Percentiles rank a stretch among this genome's conserved stretches.
Evolutionary conservation across 2,329 filamentous ascomycete genomes (phyloP).

Genomic region (Diaporthe sp.): DNA sequence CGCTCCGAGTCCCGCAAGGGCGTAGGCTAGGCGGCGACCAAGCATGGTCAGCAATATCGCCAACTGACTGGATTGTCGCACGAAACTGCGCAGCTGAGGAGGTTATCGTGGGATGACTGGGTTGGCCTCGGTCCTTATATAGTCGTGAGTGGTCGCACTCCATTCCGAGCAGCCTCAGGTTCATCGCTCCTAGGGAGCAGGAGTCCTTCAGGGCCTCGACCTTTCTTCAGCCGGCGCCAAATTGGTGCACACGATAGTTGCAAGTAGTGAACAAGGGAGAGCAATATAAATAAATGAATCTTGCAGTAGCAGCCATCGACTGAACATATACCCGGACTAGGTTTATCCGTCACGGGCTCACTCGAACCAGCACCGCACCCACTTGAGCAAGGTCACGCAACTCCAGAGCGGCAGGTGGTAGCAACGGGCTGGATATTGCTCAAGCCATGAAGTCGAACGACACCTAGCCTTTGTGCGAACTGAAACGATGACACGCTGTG

Average conservation of each 20-base stretch:
- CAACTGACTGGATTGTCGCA: conserved; percentile 8
- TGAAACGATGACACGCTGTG: neutral
- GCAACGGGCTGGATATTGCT: neutral
- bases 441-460: conserved; percentile 10
- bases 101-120: neutral
- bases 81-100: neutral
- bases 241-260: neutral
- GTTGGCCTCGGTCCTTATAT: neutral
- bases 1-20: conserved; percentile 27
- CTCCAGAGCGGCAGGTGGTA: conserved; percentile 4
- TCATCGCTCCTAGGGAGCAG: neutral
- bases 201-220: conserved; percentile 9
- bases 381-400: conserved; percentile 1
- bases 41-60: conserved; percentile 24
- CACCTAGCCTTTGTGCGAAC: neutral
- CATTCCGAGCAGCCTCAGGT: neutral
- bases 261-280: neutral
- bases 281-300: conserved; percentile 23
- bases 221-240: conserved; percentile 25
- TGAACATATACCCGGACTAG: neutral
- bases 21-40: conserved; percentile 3
- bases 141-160: conserved; percentile 1
- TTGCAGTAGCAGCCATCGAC: conserved; percentile 22
- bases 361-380: neutral
- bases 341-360: conserved; percentile 23